Conservation (phyloP, 306 rosid species). For the Neltuma alba region DNA sequence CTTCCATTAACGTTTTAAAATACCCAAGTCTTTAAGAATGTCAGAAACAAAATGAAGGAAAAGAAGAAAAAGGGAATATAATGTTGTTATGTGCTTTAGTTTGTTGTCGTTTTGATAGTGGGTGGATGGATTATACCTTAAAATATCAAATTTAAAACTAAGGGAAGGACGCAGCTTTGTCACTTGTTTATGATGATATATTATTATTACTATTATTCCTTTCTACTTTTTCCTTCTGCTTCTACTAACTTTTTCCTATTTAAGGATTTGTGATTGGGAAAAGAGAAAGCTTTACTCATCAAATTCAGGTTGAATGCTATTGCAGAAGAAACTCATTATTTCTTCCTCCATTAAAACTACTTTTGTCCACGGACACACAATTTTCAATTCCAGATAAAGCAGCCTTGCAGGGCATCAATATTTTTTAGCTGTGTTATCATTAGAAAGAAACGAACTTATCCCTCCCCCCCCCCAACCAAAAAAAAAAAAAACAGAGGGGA, state of each 20-base stretch:
- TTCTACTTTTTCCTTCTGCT: conserved; percentile 24
- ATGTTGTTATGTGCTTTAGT: conserved; percentile 11
- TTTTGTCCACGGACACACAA: conserved; percentile 35
- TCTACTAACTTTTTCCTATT: conserved; percentile 34
- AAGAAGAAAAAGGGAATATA: neutral
- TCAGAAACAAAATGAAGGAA: conserved; percentile 20
- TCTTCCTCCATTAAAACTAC: conserved; percentile 24
- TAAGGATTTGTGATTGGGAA: conserved; percentile 37
- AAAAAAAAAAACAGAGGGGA: neutral
- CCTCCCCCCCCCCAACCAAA: neutral
- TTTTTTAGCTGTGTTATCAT: neutral
- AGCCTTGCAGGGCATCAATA: neutral
- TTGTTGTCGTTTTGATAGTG: conserved; percentile 33
- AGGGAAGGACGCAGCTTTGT: conserved; percentile 33
- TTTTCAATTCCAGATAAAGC: conserved; percentile 39
- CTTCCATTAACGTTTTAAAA: conserved; percentile 23
- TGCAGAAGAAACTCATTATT: conserved; percentile 27
- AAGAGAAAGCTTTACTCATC: conserved; percentile 34
- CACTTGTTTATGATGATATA: conserved; percentile 33
- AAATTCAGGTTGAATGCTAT: conserved; percentile 35
- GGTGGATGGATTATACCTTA: neutral
- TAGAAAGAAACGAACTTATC: neutral
- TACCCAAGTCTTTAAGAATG: neutral
- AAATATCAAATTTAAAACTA: conserved; percentile 40
- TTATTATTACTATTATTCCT: neutral